phyloP scores from a whole-genome alignment of 805 yeast species.

The Starmerella khaoyaiensis region DNA sequence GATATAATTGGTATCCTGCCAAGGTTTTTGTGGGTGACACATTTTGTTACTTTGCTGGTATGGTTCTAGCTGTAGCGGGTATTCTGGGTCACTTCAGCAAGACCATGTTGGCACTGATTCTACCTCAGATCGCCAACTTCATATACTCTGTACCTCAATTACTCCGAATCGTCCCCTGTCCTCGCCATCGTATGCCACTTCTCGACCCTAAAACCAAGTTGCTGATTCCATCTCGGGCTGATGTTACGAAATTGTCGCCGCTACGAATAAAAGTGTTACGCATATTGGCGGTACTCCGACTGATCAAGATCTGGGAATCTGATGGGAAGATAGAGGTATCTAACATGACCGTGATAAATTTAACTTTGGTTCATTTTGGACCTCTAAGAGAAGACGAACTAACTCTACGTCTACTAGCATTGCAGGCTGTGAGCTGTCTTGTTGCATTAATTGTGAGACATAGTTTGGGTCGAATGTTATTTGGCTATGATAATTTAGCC shows the following conservation, averaged over 20 bases:
- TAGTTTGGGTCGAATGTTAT: conserved; percentile 68
- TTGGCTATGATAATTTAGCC: conserved; percentile 68
- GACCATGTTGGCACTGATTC: conserved; percentile 69
- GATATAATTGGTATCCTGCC: conserved; percentile 84
- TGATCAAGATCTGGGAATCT: conserved; percentile 35
- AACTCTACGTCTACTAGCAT: conserved; percentile 43
- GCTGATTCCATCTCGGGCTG: conserved; percentile 53
- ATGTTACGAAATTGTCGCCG: conserved; percentile 22
- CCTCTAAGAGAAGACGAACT: conserved; percentile 76
- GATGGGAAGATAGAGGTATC: conserved; percentile 37
- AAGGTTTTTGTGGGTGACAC: conserved; percentile 95
- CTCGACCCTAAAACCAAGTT: conserved; percentile 56
- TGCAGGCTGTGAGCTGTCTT: conserved; percentile 59
- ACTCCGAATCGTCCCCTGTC: conserved; percentile 78
- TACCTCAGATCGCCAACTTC: conserved; percentile 87
- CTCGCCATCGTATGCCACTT: conserved; percentile 84
- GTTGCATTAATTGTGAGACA: conserved; percentile 62
- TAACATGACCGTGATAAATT: conserved; percentile 78
- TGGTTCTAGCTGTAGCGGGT: conserved; percentile 96
- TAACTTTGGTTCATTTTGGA: conserved; percentile 74
- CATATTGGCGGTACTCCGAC: conserved; percentile 36
- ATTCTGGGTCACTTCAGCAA: conserved; percentile 93
- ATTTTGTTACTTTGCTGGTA: conserved; percentile 94
- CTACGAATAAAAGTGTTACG: conserved; percentile 28
- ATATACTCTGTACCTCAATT: conserved; percentile 86